Percentiles rank a stretch among this genome's conserved stretches.
Evolutionary conservation across 306 rosid genomes (phyloP).

Genomic region (Castanopsis chinensis): DNA sequence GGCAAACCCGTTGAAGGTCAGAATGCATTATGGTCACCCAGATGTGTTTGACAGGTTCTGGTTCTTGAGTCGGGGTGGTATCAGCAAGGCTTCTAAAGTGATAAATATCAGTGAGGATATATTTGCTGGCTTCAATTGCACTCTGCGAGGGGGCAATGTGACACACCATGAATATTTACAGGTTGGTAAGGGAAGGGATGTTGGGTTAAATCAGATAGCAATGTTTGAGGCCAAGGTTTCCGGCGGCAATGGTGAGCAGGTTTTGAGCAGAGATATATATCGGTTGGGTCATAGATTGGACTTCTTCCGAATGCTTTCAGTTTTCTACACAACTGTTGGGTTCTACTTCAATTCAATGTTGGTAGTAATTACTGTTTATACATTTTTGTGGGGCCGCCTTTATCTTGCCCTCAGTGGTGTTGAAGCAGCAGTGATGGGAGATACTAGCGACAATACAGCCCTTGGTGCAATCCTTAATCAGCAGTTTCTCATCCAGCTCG

Average conservation of each 20-base stretch:
- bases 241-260: conserved; percentile 98
- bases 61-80: conserved; percentile 85
- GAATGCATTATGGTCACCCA: conserved; percentile 98
- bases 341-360: conserved; percentile 78
- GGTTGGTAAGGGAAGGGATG: conserved; percentile 98
- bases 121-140: conserved; percentile 96
- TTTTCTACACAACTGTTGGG: conserved; percentile 83
- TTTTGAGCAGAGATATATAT: conserved; percentile 87
- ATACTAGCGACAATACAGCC: conserved; percentile 58
- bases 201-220: conserved; percentile 87
- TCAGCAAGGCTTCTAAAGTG: conserved; percentile 91
- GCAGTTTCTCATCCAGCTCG: conserved; percentile 88
- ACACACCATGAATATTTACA: conserved; percentile 97
- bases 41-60: conserved; percentile 95
- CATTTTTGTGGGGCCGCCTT: conserved; percentile 94
- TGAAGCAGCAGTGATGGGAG: conserved; percentile 31
- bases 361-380: conserved; percentile 63
- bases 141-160: conserved; percentile 90
- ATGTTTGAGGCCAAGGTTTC: conserved; percentile 96
- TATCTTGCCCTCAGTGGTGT: conserved; percentile 93
- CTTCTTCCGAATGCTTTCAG: conserved; percentile 94
- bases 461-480: conserved; percentile 80
- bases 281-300: conserved; percentile 95
- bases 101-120: conserved; percentile 97
- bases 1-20: conserved; percentile 89